Evolutionary conservation across 192 early-diverging fungal genomes (phyloP).

Genomic region (Coemansia sp.): DNA sequence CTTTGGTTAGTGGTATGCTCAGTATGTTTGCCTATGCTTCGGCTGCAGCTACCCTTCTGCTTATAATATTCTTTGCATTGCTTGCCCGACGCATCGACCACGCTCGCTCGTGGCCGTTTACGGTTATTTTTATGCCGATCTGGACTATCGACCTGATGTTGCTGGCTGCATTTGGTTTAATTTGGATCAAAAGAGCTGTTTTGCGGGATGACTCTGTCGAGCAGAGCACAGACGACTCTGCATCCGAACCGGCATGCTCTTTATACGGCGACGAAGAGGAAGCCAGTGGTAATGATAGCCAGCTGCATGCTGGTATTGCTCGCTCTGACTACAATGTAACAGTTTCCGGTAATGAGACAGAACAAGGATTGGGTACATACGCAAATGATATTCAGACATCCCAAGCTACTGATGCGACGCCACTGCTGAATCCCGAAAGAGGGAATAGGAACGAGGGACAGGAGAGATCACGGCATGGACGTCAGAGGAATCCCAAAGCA

Average conservation of each 20-base stretch:
- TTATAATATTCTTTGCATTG: constrained; percentile 83
- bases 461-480: not conserved
- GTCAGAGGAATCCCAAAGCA: not conserved
- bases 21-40: constrained; percentile 60
- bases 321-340: not conserved
- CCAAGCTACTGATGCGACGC: constrained; percentile 27
- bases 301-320: not conserved
- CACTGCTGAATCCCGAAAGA: constrained; percentile 12
- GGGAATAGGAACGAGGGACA: constrained; percentile 1
- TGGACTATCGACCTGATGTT: constrained; percentile 68
- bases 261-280: constrained; percentile 34
- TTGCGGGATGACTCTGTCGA: constrained; percentile 6
- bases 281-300: constrained; percentile 12
- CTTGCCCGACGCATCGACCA: constrained; percentile 74
- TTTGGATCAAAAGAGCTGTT: constrained; percentile 25
- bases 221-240: constrained; percentile 6
- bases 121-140: constrained; percentile 76
- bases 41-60: constrained; percentile 57
- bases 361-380: not conserved
- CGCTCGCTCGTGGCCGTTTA: constrained; percentile 67
- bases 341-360: not conserved
- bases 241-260: not conserved
- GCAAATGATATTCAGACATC: not conserved
- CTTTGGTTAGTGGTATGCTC: constrained; percentile 63
- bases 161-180: constrained; percentile 34